A percentile compares a stretch with the other conserved stretches of the same genome.
Evolutionary conservation across 2,329 filamentous ascomycete species (phyloP).

Genomic region (Colletotrichum endophyticum): DNA sequence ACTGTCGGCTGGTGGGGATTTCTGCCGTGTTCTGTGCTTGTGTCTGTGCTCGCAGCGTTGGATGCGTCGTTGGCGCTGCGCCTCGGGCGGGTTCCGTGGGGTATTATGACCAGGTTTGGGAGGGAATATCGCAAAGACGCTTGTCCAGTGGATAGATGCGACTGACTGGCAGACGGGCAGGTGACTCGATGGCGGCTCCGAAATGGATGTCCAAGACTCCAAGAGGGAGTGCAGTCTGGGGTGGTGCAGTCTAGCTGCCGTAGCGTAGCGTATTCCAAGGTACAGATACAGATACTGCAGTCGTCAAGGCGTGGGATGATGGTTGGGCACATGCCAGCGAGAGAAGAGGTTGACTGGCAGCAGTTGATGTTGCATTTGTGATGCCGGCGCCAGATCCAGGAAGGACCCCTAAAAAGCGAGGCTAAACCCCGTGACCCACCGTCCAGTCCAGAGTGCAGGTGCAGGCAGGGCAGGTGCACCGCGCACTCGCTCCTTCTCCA

Average conservation of each 20-base stretch:
- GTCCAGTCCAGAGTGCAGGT: not conserved
- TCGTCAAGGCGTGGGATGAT: not conserved
- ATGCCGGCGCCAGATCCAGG: not conserved
- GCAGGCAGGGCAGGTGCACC: not conserved
- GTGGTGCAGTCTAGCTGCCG: not conserved
- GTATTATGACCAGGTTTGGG: not conserved
- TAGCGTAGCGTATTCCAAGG: not conserved
- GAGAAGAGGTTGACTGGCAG: not conserved
- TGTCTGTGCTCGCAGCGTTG: not conserved
- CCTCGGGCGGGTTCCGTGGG: constrained; percentile 15
- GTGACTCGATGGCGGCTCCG: not conserved
- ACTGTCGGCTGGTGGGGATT: not conserved
- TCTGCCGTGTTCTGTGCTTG: not conserved
- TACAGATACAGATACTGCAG: not conserved
- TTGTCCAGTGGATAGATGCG: not conserved
- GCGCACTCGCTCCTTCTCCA: not conserved
- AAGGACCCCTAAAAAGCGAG: constrained; percentile 13
- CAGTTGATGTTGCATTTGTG: not conserved
- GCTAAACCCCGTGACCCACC: not conserved
- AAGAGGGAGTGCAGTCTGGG: not conserved
- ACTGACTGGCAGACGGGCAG: not conserved
- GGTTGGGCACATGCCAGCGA: not conserved
- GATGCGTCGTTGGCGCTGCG: not conserved
- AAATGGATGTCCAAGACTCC: not conserved
- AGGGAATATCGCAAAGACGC: not conserved